A percentile compares a stretch with the other conserved stretches of the same genome.
Evolutionary conservation across 2,329 filamentous ascomycete species (phyloP).

Genomic region (Simplicillium sp.): DNA sequence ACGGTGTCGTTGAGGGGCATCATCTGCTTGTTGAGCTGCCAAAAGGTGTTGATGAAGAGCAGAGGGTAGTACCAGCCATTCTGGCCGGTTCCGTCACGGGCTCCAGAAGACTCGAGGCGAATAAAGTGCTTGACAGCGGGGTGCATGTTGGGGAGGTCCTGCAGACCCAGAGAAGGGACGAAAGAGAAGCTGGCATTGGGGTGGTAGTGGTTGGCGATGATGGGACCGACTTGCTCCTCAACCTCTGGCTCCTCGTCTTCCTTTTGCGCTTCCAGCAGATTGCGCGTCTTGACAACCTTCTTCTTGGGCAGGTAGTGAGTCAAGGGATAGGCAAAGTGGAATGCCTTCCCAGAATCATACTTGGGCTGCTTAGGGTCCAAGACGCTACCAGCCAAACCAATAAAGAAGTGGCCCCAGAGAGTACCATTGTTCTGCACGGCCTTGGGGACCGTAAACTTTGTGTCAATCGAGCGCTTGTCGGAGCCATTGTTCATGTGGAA

Average conservation of each 20-base stretch:
- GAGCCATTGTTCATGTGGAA: constrained; percentile 73
- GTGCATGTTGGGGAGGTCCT: constrained; percentile 57
- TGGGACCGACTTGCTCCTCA: constrained; percentile 50
- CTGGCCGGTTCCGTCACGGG: constrained; percentile 73
- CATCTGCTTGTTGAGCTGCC: constrained; percentile 92
- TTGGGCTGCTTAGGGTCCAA: constrained; percentile 64
- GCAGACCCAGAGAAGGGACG: constrained; percentile 67
- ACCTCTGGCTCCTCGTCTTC: constrained; percentile 39
- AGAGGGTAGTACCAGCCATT: constrained; percentile 92
- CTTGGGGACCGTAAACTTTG: constrained; percentile 66
- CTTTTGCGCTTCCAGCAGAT: constrained; percentile 54
- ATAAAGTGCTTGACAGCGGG: constrained; percentile 71
- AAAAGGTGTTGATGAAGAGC: constrained; percentile 91
- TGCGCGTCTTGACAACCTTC: constrained; percentile 79
- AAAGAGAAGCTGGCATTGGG: constrained; percentile 87
- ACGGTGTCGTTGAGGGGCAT: constrained; percentile 84
- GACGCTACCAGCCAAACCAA: constrained; percentile 65
- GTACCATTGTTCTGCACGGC: constrained; percentile 86
- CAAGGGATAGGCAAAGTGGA: constrained; percentile 75
- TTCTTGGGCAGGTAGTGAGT: constrained; percentile 90
- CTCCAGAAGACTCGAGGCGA: constrained; percentile 68
- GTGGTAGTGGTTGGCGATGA: constrained; percentile 83
- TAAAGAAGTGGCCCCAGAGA: constrained; percentile 88
- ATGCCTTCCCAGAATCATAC: constrained; percentile 69
- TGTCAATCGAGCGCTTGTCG: constrained; percentile 69